Evolutionary conservation across 2,329 filamentous ascomycete species (phyloP).

Genomic region (Teratosphaeria viscida): DNA sequence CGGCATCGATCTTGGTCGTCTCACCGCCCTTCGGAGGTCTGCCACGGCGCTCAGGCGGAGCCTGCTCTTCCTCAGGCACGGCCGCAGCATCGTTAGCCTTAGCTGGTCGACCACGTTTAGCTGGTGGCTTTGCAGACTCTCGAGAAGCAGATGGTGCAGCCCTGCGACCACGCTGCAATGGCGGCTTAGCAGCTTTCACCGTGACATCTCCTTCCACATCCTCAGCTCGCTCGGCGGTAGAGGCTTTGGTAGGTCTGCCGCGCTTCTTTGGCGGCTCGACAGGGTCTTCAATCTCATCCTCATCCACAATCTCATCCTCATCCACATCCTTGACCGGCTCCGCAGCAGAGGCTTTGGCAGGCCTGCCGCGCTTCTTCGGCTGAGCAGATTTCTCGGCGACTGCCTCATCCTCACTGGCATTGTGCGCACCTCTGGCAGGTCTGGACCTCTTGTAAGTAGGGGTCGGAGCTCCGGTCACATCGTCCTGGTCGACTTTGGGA

Average conservation of each 20-base stretch:
- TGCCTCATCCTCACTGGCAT: not conserved
- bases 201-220: not conserved
- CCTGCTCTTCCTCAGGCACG: conserved; percentile 1
- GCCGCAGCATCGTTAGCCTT: conserved; percentile 3
- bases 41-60: conserved; percentile 19
- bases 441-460: not conserved
- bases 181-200: not conserved
- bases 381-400: conserved; percentile 3
- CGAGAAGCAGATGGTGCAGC: not conserved
- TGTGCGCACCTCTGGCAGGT: not conserved
- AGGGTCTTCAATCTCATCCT: not conserved
- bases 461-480: not conserved
- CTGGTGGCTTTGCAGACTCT: not conserved
- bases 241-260: conserved; percentile 11
- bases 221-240: not conserved
- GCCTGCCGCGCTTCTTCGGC: conserved; percentile 20
- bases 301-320: not conserved
- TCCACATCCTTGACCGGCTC: not conserved
- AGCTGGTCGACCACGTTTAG: not conserved
- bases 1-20: conserved; percentile 20
- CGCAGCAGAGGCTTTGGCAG: conserved; percentile 3
- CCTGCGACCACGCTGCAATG: conserved; percentile 2
- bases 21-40: conserved; percentile 15
- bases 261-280: conserved; percentile 17
- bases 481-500: not conserved